Percentiles rank a stretch among this genome's conserved stretches.
phyloP scores from a whole-genome alignment of 805 yeast genomes.

The Isabelozyma rhagii region DNA sequence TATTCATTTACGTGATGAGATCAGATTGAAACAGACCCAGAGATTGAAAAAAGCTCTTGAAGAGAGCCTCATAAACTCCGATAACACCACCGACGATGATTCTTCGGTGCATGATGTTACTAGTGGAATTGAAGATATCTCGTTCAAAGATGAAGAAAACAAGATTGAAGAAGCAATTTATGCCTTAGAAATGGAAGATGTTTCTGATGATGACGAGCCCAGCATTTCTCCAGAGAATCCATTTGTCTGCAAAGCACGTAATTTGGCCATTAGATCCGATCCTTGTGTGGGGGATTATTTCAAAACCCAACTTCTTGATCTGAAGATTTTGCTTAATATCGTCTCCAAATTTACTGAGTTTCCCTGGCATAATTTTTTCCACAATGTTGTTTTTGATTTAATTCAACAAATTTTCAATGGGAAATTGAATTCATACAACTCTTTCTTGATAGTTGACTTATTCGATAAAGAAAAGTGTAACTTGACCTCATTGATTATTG shows the following conservation, averaged over 20 bases:
- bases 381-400: slow-evolving; percentile 94
- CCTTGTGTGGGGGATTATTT: slow-evolving; percentile 86
- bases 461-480: slow-evolving; percentile 17
- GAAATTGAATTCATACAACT: slow-evolving; percentile 83
- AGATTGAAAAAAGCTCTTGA: slow-evolving; percentile 43
- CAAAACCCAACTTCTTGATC: slow-evolving; percentile 79
- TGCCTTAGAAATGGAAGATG: slow-evolving; percentile 27
- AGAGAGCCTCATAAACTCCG: slow-evolving; percentile 22
- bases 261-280: slow-evolving; percentile 36
- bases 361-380: slow-evolving; percentile 97
- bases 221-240: slow-evolving; percentile 41
- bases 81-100: slow-evolving; percentile 14
- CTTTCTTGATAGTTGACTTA: slow-evolving; percentile 36
- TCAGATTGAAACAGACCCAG: slow-evolving; percentile 43
- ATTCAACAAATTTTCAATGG: slow-evolving; percentile 94
- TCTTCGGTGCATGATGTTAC: slow-evolving; percentile 28
- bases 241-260: slow-evolving; percentile 36
- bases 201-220: slow-evolving; percentile 45
- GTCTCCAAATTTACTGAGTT: slow-evolving; percentile 71
- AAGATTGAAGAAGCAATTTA: slow-evolving; percentile 20
- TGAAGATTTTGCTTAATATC: slow-evolving; percentile 64
- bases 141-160: slow-evolving; percentile 22
- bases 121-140: slow-evolving; percentile 33
- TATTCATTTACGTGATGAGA: slow-evolving; percentile 64
- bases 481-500: slow-evolving; percentile 25